Evolutionary conservation across 1,284 basidiomycete genomes (phyloP).

Genomic region (Mycosarcoma mackinlayi): DNA sequence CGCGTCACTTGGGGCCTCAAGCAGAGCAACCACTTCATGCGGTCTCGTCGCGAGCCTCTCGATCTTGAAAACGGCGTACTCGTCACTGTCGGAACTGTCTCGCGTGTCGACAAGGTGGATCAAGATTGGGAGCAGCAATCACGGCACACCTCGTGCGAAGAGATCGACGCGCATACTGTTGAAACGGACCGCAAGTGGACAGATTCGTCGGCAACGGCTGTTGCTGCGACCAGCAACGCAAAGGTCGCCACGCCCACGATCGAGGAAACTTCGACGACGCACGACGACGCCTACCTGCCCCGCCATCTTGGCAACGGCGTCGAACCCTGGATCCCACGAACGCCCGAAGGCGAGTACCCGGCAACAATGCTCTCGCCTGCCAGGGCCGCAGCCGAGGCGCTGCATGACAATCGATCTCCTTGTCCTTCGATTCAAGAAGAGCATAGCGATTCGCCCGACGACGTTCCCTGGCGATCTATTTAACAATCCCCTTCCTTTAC

Average conservation of each 20-base stretch:
- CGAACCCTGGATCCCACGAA: slow-evolving; percentile 30
- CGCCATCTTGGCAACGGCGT: not conserved
- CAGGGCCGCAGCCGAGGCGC: not conserved
- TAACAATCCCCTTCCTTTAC: too few species aligned
- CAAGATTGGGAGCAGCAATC: slow-evolving; percentile 18
- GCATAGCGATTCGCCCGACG: not conserved
- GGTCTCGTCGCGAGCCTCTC: slow-evolving; percentile 9
- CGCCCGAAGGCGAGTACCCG: slow-evolving; percentile 31
- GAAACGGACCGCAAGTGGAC: too few species aligned
- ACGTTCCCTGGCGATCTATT: not conserved
- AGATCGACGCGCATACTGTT: too few species aligned
- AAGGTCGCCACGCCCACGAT: too few species aligned
- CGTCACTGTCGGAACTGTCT: slow-evolving; percentile 41
- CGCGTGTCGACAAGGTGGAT: slow-evolving; percentile 22
- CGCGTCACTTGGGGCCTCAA: slow-evolving; percentile 22
- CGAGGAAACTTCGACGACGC: too few species aligned
- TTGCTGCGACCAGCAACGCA: too few species aligned
- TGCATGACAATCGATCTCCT: too few species aligned
- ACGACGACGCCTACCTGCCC: slow-evolving; percentile 1
- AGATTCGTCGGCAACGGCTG: too few species aligned
- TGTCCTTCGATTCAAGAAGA: not conserved
- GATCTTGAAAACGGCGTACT: slow-evolving; percentile 23
- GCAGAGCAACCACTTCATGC: not conserved
- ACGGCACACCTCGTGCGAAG: too few species aligned
- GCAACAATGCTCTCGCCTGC: slow-evolving; percentile 16